Base-by-base conservation (phyloP, 148 eudicot species). In the Rhododendron kiyosumense region DNA sequence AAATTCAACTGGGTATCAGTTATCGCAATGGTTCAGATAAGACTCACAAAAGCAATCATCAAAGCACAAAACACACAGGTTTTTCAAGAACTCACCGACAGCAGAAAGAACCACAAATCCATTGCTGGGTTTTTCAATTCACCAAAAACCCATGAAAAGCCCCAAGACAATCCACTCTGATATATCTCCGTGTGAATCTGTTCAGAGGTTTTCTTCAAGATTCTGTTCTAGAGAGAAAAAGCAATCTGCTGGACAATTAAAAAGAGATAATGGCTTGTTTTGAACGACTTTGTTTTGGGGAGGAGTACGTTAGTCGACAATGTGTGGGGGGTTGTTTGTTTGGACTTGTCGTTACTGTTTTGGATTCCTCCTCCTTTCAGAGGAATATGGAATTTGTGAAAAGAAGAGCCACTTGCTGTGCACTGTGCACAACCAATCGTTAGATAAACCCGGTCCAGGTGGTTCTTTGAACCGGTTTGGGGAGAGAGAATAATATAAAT, bases 381-480 rank as follows among this genome's bases (percentile, higher is more conserved):
- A 89, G 90, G 94, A 93, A 93, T 90, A 94, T 94, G 92, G 98
- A 92, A 91, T 94, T 93, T 90, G 87, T 91, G 92, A 88, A 92
- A 89, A 92, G 85, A 82, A 90, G 93, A 81, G 93, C 91, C 90
- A 74, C 63, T 32, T 11, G 13, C 36, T 28, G 34, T 30, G 17
- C 18, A 4, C 24, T 0, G 61, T 54, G 71, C 28, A 24, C 36
- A 7, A 69, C 38, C 75, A 11, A 69, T 11, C 1, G 38, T 4
- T 5, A 30, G 8, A 71, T 30, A 22, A 71, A 28, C 2, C 34
- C 59, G 48, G 51, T 20, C 59, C 3, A 13, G 14, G 9, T 4
- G 5, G 30, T 14, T n/a, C 8, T 26, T 26, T 48, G 14, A 38
- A 32, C 83, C 34, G 61, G 12, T n/a, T n/a, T n/a, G n/a, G n/a